Base-by-base conservation (phyloP, 805 yeast species). In the Yarrowia sp. region DNA sequence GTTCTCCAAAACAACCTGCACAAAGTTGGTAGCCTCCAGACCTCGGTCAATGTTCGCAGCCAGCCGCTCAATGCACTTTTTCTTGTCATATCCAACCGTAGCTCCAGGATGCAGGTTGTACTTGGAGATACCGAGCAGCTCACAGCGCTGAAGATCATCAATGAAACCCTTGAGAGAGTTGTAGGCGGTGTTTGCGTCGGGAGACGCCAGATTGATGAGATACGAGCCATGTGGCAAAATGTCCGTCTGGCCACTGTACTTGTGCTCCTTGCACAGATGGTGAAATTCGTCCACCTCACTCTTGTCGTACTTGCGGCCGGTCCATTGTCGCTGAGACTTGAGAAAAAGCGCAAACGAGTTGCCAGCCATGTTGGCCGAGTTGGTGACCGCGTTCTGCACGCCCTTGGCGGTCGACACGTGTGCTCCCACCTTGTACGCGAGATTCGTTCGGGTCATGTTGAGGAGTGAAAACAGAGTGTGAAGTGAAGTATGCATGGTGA, bases 161-260 rank as follows among this genome's bases (percentile, higher is more conserved):
- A 94, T 67, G 70, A 95, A 89, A 5, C 93, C 88, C 1, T 82
- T 87, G 73, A 85, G 86, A 12, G 97, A 89, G 74, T 90, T 91
- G 39, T 81, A 82, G 68, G 87, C 90, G 76, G 92, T 94, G 70
- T 86, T 95, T 1, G 77, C 76, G 71, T 92, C 97, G 0, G 98
- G 97, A 72, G 92, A 92, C 30, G 96, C 98, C 70, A 95, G 79
- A 75, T 95, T 95, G 75, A 95, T 93, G 73, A 95, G 87, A 76
- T 93, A 95, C 30, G 96, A 92, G 0, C 97, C 98, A 77, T 95
- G 99, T 0, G 99, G 98, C 60, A 95, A 81, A 61, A 92, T 83
- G 74, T 93, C 97, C 8, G 74, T 73, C 20, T 66, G 58, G 5
- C 73, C 66, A 40, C 69, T 42, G 15, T 33, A 52, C 33, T 47